A percentile compares a stretch with the other conserved stretches of the same genome.
Conservation (phyloP, 768 basidiomycete genomes). For the Cyclocybe aegerita region DNA sequence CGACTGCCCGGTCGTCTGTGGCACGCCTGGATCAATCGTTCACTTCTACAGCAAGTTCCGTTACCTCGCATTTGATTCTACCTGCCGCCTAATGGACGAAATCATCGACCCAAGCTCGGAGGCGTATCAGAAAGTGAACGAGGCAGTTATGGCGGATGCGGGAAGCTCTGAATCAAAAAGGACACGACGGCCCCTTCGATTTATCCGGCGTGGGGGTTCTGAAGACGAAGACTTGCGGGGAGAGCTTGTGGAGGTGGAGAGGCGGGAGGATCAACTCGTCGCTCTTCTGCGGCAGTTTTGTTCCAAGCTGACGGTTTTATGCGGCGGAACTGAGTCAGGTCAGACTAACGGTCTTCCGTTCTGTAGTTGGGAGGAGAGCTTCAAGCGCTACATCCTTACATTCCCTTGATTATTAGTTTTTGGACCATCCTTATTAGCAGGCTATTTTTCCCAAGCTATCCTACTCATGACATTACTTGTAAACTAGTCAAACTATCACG, state of each 20-base stretch:
- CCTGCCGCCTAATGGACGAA: constrained; percentile 29
- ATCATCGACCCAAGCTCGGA: constrained; percentile 36
- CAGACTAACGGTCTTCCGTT: constrained; percentile 32
- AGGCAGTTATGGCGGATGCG: constrained; percentile 34
- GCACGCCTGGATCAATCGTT: constrained; percentile 78
- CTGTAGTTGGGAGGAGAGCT: constrained; percentile 61
- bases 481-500: too few species aligned
- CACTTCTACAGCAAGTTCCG: constrained; percentile 59
- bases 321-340: constrained; percentile 40
- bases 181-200: constrained; percentile 7
- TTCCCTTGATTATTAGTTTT: constrained; percentile 45
- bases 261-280: constrained; percentile 9
- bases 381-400: constrained; percentile 62
- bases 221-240: neutral
- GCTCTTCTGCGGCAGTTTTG: constrained; percentile 10
- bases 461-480: neutral
- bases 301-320: constrained; percentile 21
- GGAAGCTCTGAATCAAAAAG: constrained; percentile 3
- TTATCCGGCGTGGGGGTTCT: constrained; percentile 1
- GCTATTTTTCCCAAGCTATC: neutral
- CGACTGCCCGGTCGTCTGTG: constrained; percentile 76
- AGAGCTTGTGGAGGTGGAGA: constrained; percentile 8
- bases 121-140: constrained; percentile 42
- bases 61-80: constrained; percentile 48
- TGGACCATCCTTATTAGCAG: neutral